Conservation (phyloP, 208 protist genomes). For the Acanthamoeba triangularis region DNA sequence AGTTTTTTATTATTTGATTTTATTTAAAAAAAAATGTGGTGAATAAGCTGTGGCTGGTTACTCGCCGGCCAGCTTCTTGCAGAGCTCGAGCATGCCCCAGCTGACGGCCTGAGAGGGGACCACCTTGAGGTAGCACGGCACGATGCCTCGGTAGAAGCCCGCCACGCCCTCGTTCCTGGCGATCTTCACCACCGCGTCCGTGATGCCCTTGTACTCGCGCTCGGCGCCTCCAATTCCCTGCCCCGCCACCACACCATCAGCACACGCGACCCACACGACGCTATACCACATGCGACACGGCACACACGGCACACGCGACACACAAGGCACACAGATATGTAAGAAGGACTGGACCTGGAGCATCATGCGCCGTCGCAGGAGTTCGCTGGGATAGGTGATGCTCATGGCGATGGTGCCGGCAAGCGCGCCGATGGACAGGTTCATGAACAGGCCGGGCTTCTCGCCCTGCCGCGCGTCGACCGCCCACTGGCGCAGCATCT, state of each 20-base stretch:
- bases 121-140: conserved; percentile 39
- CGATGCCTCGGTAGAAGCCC: conserved; percentile 20
- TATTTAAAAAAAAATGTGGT: no score
- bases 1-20: no score
- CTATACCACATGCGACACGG: no score
- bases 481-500: conserved; percentile 9
- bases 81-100: conserved; percentile 63
- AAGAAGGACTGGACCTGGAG: background rate
- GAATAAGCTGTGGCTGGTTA: no score
- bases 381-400: conserved; percentile 21
- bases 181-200: conserved; percentile 52
- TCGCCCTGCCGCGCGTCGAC: background rate
- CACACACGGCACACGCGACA: no score
- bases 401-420: conserved; percentile 58
- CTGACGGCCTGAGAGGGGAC: conserved; percentile 25
- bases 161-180: background rate
- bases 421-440: conserved; percentile 34
- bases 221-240: conserved; percentile 17
- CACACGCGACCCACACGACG: background rate
- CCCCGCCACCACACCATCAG: background rate
- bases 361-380: conserved; percentile 14
- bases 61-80: conserved; percentile 43
- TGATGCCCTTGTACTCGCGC: conserved; percentile 55
- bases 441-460: conserved; percentile 4
- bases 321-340: background rate